phyloP scores from a whole-genome alignment of 805 yeast genomes.

The Candida tibetensis region DNA sequence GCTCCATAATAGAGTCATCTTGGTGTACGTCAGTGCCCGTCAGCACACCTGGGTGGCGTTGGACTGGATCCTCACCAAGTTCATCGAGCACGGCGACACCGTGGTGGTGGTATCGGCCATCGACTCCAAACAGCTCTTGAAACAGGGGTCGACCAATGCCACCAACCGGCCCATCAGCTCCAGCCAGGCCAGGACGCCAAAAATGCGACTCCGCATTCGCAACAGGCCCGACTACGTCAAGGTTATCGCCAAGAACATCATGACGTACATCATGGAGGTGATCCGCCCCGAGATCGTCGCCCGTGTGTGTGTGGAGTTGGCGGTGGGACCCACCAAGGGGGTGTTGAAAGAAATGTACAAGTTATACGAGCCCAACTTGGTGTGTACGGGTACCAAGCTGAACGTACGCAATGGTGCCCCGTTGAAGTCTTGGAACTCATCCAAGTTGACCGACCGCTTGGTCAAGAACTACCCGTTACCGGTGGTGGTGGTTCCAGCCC shows the following conservation, averaged over 20 bases:
- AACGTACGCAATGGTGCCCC: constrained; percentile 43
- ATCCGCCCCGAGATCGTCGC: constrained; percentile 45
- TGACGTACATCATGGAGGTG: constrained; percentile 50
- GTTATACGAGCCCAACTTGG: constrained; percentile 59
- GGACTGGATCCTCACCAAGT: constrained; percentile 60
- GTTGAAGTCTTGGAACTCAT: constrained; percentile 56
- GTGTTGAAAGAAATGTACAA: constrained; percentile 58
- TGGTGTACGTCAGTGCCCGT: constrained; percentile 69
- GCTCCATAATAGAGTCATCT: constrained; percentile 51
- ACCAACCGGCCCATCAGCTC: neutral
- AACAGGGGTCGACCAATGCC: constrained; percentile 8
- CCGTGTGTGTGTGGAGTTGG: constrained; percentile 58
- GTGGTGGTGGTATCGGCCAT: constrained; percentile 60
- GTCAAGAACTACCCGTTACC: constrained; percentile 66
- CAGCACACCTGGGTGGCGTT: constrained; percentile 80
- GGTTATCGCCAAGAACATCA: constrained; percentile 45
- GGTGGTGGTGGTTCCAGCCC: constrained; percentile 62
- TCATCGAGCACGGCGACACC: constrained; percentile 64
- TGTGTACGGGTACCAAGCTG: constrained; percentile 56
- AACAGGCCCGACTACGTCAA: constrained; percentile 48
- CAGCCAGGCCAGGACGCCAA: constrained; percentile 20
- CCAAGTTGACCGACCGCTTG: constrained; percentile 61
- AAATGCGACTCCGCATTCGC: constrained; percentile 34
- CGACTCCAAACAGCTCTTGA: constrained; percentile 12
- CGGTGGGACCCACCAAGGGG: constrained; percentile 54